Base-by-base conservation (phyloP, 1,284 basidiomycete species). In the Spongispora temasekensis region DNA sequence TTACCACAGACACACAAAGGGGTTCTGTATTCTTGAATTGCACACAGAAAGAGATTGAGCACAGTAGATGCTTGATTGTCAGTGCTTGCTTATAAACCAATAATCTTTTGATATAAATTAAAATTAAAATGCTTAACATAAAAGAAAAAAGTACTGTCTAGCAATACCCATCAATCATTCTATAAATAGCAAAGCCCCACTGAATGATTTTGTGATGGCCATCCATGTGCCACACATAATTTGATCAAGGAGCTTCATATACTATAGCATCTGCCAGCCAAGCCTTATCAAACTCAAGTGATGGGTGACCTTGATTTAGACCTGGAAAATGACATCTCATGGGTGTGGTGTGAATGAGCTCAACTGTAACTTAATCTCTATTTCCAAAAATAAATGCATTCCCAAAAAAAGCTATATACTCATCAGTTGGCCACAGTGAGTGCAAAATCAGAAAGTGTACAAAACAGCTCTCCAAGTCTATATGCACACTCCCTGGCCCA, bases 171-270 rank as follows among this genome's bases (percentile, higher is more conserved):
- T 66, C 81, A 34, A 79, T 72, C 23, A 78, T 60, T 0, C 81
- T 80, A 69, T 84, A 82, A 25, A 85, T 77, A 0, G 84, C 79
- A 61, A 84, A 71, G 0, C 81, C 81, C 81, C 79, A 85, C 0
- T 54, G 46, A 13, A 84, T 83, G 0, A 83, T 65, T 58, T 82
- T 82, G 60, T 83, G 82, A 59, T 83, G 80, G 0, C 82, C 80
- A 67, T 83, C 79, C 34, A 76, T 59, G 64, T 83, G 82, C 81
- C 82, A 83, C 0, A 66, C 0, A 1, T 55, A 35, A 25, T 65
- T 66, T 1, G 61, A 60, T 1, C 31, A 13, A 10, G 51, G 55
- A 0, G 25, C 53, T 12, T 56, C 10, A 19, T n/a, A n/a, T n/a
- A n/a, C n/a, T n/a, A n/a, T n/a, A n/a, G n/a, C n/a, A n/a, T 63